Base-by-base conservation (phyloP, 176 grass and related monocot genomes). In the Oryza meridionalis region DNA sequence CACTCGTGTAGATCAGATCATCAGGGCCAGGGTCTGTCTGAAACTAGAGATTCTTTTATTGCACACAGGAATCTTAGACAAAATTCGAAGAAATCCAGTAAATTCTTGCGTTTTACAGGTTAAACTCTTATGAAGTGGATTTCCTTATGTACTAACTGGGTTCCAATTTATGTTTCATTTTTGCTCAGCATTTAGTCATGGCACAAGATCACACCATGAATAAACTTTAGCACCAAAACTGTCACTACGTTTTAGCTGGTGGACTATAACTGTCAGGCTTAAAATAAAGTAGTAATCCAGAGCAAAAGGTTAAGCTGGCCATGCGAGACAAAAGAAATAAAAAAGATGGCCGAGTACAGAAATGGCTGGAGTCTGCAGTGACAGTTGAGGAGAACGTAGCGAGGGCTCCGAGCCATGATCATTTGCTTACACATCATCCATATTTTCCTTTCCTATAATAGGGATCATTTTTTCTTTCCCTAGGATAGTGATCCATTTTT, bases 361-460 rank as follows among this genome's bases (percentile, higher is more conserved):
- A 77, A 53, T 37, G 26, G 45, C 29, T 80, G 45, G 16, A 21
- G 6, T 8, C 45, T 21, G 17, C 25, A 49, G 64, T 80, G 26
- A 69, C 65, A 68, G 77, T 80, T 69, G 64, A 17, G 9, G 19
- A 80, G 42, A 80, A 68, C 77, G 44, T 69, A n/a, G 77, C 9
- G 49, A 43, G 21, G 59, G n/a, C 59, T 63, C n/a, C 3, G 9
- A 9, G n/a, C 59, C 9, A 64, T 4, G 9, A 24, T 10, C 61
- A 64, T 64, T 22, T 64, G 61, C 22, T 64, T 64, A 26, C 22
- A 25, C 9, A 25, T 25, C 61, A 10, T 25, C 16, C 11, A 47
- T 19, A 3, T 19, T 58, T 58, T 58, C n/a, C 40, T 58, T 49
- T 49, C 13, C 46, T 49, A 49, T 0, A 2, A 49, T 38, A 38